Base-by-base conservation (phyloP, 441 rosid species). In the Euphorbia schlechtendalii region DNA sequence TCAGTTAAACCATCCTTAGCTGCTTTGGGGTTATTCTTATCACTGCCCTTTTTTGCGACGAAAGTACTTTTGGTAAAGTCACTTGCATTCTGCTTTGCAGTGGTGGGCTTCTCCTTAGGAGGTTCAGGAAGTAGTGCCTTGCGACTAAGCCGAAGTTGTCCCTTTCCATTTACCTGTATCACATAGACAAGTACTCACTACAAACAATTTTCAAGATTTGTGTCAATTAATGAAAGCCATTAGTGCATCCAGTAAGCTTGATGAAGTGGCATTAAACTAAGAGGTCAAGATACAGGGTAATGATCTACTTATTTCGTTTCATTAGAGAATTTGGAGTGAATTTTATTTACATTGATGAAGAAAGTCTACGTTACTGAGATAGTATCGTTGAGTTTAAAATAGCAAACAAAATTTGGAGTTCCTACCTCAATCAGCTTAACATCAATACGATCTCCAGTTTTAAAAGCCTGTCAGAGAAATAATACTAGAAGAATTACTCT, bases 81-180 rank as follows among this genome's bases (percentile, higher is more conserved):
- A 8, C 67, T 68, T 20, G 69, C 68, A 48, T 68, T 69, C 66
- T 71, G 80, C 69, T 82, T 74, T 72, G 75, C 74, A 40, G 7
- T 40, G 11, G 45, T 67, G 52, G 76, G 56, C 63, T 86, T 74
- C 64, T 77, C 88, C 15, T 61, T 59, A 61, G 83, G 77, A 53
- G 82, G 54, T 51, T 86, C 95, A 56, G 97, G 95, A 75, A 88
- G 92, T 70, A 95, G 82, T 27, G 97, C 96, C 57, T 78, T 74
- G 49, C 87, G 96, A 74, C 99, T 95, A 53, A 92, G 93, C 58
- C 97, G 90, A 72, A 95, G 97, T 75, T 95, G 99, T 51, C 99
- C 99, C 77, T 92, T 95, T 59, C 81, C 93, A 66, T 92, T 92
- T 69, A 95, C 84, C 99, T 94, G 82, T 45, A 73, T 73, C 61